These are phyloP conservation scores for Naganishia sp. DNA, from an alignment of 1,284 basidiomycete species.

Conservation along the genomic window DNA sequence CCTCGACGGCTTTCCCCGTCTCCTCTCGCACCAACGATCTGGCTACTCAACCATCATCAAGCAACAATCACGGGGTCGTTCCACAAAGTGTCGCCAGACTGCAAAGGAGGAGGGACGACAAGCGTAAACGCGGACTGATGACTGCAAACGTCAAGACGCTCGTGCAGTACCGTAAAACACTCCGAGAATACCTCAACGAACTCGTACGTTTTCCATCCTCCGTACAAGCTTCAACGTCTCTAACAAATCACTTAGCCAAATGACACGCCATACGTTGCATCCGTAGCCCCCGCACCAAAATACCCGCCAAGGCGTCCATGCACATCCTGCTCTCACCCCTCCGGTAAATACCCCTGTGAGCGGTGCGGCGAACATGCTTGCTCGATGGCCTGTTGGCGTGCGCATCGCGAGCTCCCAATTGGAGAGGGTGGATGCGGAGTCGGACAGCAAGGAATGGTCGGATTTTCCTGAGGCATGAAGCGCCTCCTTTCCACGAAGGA, in stretches of 20 bases:
- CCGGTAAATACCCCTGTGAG: constrained; percentile 1
- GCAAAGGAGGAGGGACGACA: not conserved
- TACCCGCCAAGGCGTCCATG: not conserved
- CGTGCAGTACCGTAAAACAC: constrained; percentile 15
- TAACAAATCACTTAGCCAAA: not conserved
- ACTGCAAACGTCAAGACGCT: constrained; percentile 5
- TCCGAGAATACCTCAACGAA: constrained; percentile 16
- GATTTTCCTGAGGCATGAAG: not conserved
- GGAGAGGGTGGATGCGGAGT: constrained; percentile 7
- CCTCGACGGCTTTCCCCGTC: constrained; percentile 9
- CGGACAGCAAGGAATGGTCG: constrained; percentile 3
- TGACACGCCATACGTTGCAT: not conserved
- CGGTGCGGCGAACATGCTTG: constrained; percentile 8
- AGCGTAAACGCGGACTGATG: not conserved
- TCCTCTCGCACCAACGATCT: not conserved
- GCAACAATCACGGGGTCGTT: not conserved
- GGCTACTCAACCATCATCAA: not conserved
- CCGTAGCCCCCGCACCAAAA: not conserved
- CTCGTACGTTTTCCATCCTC: not conserved
- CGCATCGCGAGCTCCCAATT: not conserved
- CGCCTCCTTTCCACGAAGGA: not conserved
- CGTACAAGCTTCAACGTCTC: no score
- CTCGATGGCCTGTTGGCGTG: not conserved
- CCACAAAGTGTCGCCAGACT: constrained; percentile 1
- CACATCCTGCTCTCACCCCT: not conserved